Evolutionary conservation across 257 asterid species (phyloP).

Genomic region (Primulina tabacum): DNA sequence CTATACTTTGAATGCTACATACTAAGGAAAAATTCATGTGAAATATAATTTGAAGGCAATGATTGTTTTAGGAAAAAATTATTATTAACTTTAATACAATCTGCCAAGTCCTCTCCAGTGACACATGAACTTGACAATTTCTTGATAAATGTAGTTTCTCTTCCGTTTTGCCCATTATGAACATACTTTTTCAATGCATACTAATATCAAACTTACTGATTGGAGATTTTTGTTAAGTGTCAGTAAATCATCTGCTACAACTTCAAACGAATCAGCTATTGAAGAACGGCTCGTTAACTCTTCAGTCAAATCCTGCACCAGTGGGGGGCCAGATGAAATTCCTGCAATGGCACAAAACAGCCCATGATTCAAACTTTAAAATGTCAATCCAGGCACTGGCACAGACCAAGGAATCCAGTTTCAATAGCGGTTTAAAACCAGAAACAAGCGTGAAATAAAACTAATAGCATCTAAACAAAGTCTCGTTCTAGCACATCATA

Average conservation of each 20-base stretch:
- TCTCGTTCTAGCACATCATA: not conserved
- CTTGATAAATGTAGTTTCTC: not conserved
- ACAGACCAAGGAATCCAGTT: too few relatives aligned
- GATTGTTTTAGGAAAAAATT: too few relatives aligned
- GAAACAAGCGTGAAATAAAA: too few relatives aligned
- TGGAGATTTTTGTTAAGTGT: slow-evolving; percentile 72
- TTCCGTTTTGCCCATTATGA: not conserved
- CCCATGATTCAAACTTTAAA: slow-evolving; percentile 8
- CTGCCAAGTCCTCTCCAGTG: not conserved
- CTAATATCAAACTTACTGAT: slow-evolving; percentile 53
- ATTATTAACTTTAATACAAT: not conserved
- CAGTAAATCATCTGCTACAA: slow-evolving; percentile 74
- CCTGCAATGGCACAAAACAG: slow-evolving; percentile 34
- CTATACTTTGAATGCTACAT: not conserved
- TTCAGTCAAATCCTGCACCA: slow-evolving; percentile 48
- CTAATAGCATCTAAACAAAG: not conserved
- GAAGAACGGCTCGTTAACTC: slow-evolving; percentile 40
- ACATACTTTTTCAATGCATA: not conserved
- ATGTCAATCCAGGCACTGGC: not conserved
- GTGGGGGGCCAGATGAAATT: slow-evolving; percentile 49
- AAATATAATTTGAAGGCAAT: too few relatives aligned
- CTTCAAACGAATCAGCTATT: slow-evolving; percentile 62
- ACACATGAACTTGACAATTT: too few relatives aligned
- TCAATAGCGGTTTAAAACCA: too few relatives aligned
- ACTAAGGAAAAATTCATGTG: not conserved